A percentile compares a stretch with the other conserved stretches of the same genome.
These are phyloP conservation scores for Ganoderma meredithae DNA, from an alignment of 1,284 basidiomycete genomes.

Conservation along the genomic window DNA sequence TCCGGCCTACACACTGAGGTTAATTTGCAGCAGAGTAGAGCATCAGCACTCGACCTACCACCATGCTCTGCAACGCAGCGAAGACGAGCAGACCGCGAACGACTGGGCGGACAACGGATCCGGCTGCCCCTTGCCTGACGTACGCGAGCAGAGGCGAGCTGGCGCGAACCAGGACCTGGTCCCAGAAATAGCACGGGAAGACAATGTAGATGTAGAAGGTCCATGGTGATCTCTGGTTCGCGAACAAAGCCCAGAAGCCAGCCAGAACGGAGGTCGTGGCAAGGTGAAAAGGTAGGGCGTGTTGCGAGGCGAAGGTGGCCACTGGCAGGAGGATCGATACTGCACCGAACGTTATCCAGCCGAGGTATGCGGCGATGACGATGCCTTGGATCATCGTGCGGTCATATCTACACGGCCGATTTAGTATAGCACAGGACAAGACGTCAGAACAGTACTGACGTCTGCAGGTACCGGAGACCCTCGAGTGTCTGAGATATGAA, in stretches of 20 bases:
- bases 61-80: slow-evolving; percentile 70
- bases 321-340: slow-evolving; percentile 54
- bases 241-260: slow-evolving; percentile 61
- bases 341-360: slow-evolving; percentile 78
- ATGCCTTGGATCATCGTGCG: slow-evolving; percentile 75
- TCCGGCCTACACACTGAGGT: slow-evolving; percentile 52
- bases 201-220: slow-evolving; percentile 82
- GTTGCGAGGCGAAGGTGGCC: slow-evolving; percentile 3
- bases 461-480: slow-evolving; percentile 86
- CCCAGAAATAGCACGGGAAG: slow-evolving; percentile 85
- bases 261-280: slow-evolving; percentile 45
- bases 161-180: slow-evolving; percentile 44
- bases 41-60: slow-evolving; percentile 53
- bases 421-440: background rate
- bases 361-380: slow-evolving; percentile 78
- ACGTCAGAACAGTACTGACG: slow-evolving; percentile 46
- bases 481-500: slow-evolving; percentile 66
- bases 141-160: slow-evolving; percentile 36
- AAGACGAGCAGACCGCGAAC: slow-evolving; percentile 46
- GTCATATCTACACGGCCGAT: slow-evolving; percentile 63
- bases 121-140: slow-evolving; percentile 5
- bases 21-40: background rate
- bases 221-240: slow-evolving; percentile 69
- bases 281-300: slow-evolving; percentile 26
- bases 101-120: slow-evolving; percentile 30